Percentiles rank a stretch among this genome's conserved stretches.
phyloP scores from a whole-genome alignment of 352 stramenopile genomes.

The Phytophthora boehmeriae region DNA sequence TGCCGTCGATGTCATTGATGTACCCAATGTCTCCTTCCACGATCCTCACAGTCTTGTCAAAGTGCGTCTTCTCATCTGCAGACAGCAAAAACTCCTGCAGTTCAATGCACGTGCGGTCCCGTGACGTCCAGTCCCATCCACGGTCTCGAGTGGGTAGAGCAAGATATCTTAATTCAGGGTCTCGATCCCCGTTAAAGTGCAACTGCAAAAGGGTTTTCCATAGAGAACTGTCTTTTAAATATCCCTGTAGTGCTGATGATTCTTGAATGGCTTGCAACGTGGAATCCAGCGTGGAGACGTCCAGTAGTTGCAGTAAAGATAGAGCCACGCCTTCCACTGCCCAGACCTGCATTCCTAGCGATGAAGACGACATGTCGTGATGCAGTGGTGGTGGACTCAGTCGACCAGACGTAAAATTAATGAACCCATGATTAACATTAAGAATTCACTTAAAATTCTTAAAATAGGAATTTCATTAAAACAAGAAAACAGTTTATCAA shows the following conservation, averaged over 20 bases:
- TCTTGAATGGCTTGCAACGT: constrained; percentile 17
- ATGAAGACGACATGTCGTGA: neutral
- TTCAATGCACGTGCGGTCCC: constrained; percentile 31
- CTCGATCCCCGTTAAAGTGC: constrained; percentile 30
- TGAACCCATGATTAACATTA: too few species aligned
- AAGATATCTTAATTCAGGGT: constrained; percentile 29
- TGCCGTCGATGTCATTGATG: constrained; percentile 37
- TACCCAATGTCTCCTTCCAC: constrained; percentile 44
- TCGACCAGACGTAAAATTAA: too few species aligned
- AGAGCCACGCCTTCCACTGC: constrained; percentile 17
- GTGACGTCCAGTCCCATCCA: constrained; percentile 33
- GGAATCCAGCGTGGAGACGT: constrained; percentile 26
- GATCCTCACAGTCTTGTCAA: constrained; percentile 31
- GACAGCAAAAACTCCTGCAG: constrained; percentile 46
- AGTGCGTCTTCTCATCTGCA: constrained; percentile 33
- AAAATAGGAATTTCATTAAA: too few species aligned
- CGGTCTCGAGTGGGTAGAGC: constrained; percentile 20
- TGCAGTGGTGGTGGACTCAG: too few species aligned
- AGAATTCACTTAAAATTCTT: too few species aligned
- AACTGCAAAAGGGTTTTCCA: constrained; percentile 40
- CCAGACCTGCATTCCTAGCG: neutral
- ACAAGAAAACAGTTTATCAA: too few species aligned
- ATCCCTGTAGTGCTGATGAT: constrained; percentile 18
- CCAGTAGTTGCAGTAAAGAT: constrained; percentile 28
- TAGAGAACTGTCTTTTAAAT: constrained; percentile 38